Evolutionary conservation across 2,329 filamentous ascomycete species (phyloP), one percentile per base, ranked within the genome.

Genomic region (Teratosphaeriaceae sp.): DNA sequence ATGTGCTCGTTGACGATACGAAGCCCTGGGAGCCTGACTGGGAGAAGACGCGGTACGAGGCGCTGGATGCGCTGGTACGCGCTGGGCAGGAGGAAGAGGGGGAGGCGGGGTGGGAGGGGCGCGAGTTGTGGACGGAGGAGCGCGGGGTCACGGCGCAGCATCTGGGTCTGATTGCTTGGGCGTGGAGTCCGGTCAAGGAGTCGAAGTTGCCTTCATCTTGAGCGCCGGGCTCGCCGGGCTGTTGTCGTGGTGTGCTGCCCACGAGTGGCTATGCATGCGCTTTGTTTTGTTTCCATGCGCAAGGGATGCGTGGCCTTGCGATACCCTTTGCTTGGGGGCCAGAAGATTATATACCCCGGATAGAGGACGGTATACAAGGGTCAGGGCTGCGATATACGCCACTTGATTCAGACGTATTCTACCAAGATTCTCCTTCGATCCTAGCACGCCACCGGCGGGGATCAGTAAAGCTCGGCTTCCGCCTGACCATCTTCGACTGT

Each of bases 171-270:
- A 50, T 60, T 29, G 55, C 57, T 9, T 60, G 55, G 57, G 57
- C 48, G 4, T 61, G 56, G 57, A 59, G 55, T 47, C 57, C 57
- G 12, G 43, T 56, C 30, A 42, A 45, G 30, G 57, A 59, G 40
- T 49, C 43, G 40, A 52, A 50, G 42, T 30, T 57, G 35, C 34
- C 42, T 3, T 44, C 20, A 39, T 13, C 20, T 18, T 11, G 8
- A 27, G 8, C 13, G 24, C 13, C 24, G 24, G 8, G 24, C 24
- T 27, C 24, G 24, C 13, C 8, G 8, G 24, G 8, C 13, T 27
- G 24, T 13, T 27, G 24, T 27, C 24, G 24, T 27, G 24, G 24
- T 27, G 24, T 8, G 13, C 24, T 27, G 8, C 24, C 24, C 8
- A 27, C 24, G 24, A 27, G 24, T 27, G 24, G 24, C 8, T 8